Evolutionary conservation across 495 filamentous ascomycete genomes (phyloP).

Genomic region (Lophiostoma macrostomum): DNA sequence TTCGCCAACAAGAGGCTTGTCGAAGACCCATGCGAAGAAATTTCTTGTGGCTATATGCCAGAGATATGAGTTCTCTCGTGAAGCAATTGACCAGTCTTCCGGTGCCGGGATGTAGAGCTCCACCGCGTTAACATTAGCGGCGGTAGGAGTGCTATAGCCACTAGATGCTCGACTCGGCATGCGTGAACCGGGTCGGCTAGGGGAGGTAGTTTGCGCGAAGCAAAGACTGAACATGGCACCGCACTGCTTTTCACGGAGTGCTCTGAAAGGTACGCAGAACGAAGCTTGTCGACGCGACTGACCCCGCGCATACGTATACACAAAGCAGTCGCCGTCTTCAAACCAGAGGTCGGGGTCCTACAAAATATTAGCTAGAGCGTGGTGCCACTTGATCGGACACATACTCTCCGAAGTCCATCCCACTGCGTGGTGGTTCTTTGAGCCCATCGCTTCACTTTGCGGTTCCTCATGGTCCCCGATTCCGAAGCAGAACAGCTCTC

Average conservation of each 20-base stretch:
- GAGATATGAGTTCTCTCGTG: constrained; percentile 49
- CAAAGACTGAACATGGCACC: constrained; percentile 53
- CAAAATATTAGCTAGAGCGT: not conserved
- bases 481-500: constrained; percentile 11
- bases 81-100: constrained; percentile 40
- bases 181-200: constrained; percentile 1
- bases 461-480: constrained; percentile 12
- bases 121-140: constrained; percentile 35
- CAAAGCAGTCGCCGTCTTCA: constrained; percentile 58
- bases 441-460: constrained; percentile 53
- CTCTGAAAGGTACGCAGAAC: constrained; percentile 54
- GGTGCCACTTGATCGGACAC: constrained; percentile 4
- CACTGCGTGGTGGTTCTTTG: constrained; percentile 52
- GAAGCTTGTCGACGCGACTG: constrained; percentile 59
- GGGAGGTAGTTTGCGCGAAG: constrained; percentile 36
- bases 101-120: constrained; percentile 66
- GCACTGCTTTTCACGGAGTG: constrained; percentile 51
- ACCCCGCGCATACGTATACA: constrained; percentile 59
- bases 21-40: constrained; percentile 63
- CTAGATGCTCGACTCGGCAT: constrained; percentile 18
- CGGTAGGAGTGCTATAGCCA: constrained; percentile 12
- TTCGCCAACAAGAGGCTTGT: constrained; percentile 58
- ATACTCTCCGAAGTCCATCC: constrained; percentile 54
- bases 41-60: constrained; percentile 66
- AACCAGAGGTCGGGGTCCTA: constrained; percentile 65